Base-by-base conservation (phyloP, 768 basidiomycete species). In the Suillus placidus region DNA sequence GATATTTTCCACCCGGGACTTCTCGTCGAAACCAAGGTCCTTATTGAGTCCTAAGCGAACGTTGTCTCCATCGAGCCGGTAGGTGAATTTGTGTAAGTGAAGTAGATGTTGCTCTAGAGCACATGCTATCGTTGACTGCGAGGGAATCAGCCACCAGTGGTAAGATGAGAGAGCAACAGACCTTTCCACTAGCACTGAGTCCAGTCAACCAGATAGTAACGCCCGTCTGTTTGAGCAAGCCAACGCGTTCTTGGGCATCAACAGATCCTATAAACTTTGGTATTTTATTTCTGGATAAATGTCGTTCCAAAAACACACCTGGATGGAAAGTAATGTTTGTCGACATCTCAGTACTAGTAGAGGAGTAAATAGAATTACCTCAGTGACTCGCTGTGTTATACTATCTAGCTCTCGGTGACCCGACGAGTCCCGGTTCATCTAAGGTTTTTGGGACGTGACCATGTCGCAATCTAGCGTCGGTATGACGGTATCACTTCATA, bases 181-280 rank as follows among this genome's bases (percentile, higher is more conserved):
- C 95, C 87, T 97, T 98, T 60, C 96, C 96, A 74, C 93, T 95
- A 8, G 92, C 96, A 72, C 94, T 95, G 20, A 99, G 86, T 7
- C 97, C 97, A 8, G 97, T 99, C 66, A 99, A 79, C 97, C 97
- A 99, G 75, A 99, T 87, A 0, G 97, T 99, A 6, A 90, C 85
- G 26, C 97, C 97, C 68, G 85, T 90, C 76, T 99, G 97, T 23
- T 84, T 80, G 20, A 95, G 82, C 16, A 93, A 77, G 32, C 81
- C 71, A 23, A 81, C 77, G 65, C 97, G 91, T 79, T 97, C 94
- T 42, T 80, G 71, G 20, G 81, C 74, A 45, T 80, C 82, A 47
- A 97, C 89, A 57, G 93, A 90, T 58, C 95, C 92, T 94, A 71
- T 5, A 61, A 60, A n/a, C 7, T 30, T 67, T 63, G 60, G 62